Percentiles rank a stretch among this genome's conserved stretches.
These are phyloP conservation scores for Paramecium primaurelia DNA, from an alignment of 73 alveolate genomes.

Conservation along the genomic window DNA sequence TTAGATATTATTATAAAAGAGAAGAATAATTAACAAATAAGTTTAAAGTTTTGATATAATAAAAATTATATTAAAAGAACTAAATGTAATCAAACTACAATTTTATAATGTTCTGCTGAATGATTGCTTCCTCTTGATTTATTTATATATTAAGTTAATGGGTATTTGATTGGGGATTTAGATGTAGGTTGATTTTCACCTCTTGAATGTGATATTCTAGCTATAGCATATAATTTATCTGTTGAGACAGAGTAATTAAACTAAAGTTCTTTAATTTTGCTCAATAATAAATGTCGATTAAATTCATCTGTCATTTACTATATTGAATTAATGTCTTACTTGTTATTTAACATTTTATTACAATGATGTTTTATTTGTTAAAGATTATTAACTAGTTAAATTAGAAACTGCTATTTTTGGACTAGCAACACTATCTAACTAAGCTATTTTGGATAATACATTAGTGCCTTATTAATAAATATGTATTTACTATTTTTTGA, in stretches of 20 bases:
- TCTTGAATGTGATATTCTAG: not conserved
- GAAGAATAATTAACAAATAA: no score
- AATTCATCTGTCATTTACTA: not conserved
- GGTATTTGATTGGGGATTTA: slow-evolving; percentile 23
- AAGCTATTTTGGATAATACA: not conserved
- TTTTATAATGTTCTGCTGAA: slow-evolving; percentile 49
- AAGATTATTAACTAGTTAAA: not conserved
- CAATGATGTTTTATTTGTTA: not conserved
- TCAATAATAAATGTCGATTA: not conserved
- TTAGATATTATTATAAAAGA: no score
- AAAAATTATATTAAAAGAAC: not conserved
- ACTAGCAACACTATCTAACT: slow-evolving; percentile 2
- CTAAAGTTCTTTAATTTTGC: slow-evolving; percentile 19
- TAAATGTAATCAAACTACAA: not conserved
- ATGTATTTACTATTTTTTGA: not conserved
- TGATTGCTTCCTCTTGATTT: slow-evolving; percentile 43
- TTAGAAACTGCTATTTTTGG: slow-evolving; percentile 33
- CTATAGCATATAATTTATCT: slow-evolving; percentile 26
- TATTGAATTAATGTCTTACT: not conserved
- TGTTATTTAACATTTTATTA: not conserved
- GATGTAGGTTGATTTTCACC: not conserved
- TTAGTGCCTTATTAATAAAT: not conserved
- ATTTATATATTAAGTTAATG: not conserved
- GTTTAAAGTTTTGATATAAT: not conserved
- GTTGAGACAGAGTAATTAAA: slow-evolving; percentile 19